A percentile compares a stretch with the other conserved stretches of the same genome.
These are phyloP conservation scores for Blastomyces emzantsi DNA, from an alignment of 2,329 filamentous ascomycete species.

Conservation along the genomic window DNA sequence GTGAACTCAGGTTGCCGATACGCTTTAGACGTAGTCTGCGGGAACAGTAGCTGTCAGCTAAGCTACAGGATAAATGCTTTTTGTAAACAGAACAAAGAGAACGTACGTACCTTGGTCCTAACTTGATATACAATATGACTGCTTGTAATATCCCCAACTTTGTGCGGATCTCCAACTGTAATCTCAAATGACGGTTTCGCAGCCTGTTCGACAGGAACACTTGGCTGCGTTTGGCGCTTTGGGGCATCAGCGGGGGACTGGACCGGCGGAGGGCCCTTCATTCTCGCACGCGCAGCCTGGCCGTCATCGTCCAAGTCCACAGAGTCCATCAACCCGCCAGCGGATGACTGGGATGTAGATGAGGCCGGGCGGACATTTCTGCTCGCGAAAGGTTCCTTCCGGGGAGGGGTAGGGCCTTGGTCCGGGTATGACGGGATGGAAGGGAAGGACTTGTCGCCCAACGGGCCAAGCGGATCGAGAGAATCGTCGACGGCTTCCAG, in stretches of 20 bases:
- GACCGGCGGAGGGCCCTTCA: conserved; percentile 53
- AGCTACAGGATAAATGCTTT: not conserved
- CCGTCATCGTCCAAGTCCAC: conserved; percentile 64
- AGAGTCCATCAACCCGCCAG: conserved; percentile 50
- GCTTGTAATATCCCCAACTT: conserved; percentile 92
- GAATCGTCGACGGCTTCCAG: conserved; percentile 55
- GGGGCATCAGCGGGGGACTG: conserved; percentile 43
- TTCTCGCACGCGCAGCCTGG: conserved; percentile 48
- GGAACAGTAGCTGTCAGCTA: conserved; percentile 3
- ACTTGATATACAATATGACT: conserved; percentile 98
- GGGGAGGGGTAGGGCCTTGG: conserved; percentile 49
- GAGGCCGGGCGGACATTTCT: conserved; percentile 32
- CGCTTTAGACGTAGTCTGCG: conserved; percentile 84
- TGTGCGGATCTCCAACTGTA: conserved; percentile 89
- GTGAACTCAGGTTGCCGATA: conserved; percentile 89
- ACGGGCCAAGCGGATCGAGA: conserved; percentile 53
- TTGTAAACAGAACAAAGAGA: not conserved
- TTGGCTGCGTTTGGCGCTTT: conserved; percentile 55
- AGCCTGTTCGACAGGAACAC: conserved; percentile 85
- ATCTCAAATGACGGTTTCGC: conserved; percentile 88
- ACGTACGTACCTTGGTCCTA: conserved; percentile 63
- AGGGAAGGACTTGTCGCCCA: conserved; percentile 41
- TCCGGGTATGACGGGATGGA: conserved; percentile 35
- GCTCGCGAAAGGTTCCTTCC: conserved; percentile 45
- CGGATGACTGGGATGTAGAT: conserved; percentile 39